Base-by-base conservation (phyloP, 2,329 filamentous ascomycete genomes). In the Penicillium oxalicum region DNA sequence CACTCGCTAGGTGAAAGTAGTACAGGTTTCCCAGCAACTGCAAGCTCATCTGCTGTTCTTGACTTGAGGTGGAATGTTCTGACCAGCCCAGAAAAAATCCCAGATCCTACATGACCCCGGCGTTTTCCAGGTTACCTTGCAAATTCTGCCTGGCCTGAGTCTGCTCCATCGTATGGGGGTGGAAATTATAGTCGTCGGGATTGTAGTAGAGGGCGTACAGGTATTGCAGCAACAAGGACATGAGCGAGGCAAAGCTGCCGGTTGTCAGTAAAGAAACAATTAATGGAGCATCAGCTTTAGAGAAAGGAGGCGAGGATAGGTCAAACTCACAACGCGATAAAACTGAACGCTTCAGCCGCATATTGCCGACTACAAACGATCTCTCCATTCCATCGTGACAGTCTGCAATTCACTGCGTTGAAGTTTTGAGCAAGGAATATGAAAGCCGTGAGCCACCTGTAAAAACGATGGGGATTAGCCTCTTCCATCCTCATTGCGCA, bases 391-490 rank as follows among this genome's bases (percentile, higher is more conserved):
- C 57, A 59, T 13, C 43, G 51, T 13, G 48, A 39, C 4, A 49
- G 8, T 0, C 37, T 50, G 36, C 55, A 59, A 27, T 37, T 57
- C 18, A 44, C 25, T 9, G 36, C 44, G 29, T 58, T 56, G 44
- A 55, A 59, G 37, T 55, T 43, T 12, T 43, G 44, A 6, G 53
- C 41, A 32, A 59, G 45, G 40, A 59, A 55, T 29, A 59, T 53
- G 36, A 58, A 58, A 12, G 55, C 36, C 11, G 57, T 58, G 37
- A 59, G 50, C 55, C 57, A 59, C 9, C 55, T 58, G 24, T n/a
- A 24, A 13, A 18, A 7, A 32, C 29, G 11, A 32, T 11, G 8
- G 8, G 11, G 29, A 11, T 32, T 11, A 32, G 29, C 29, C 29
- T 32, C 29, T 2, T 1, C 5, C 7, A 8, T 32, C 29, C 7